Percentiles rank a stretch among this genome's conserved stretches.
Conservation (phyloP, 352 stramenopile species). For the Globisporangium splendens region DNA sequence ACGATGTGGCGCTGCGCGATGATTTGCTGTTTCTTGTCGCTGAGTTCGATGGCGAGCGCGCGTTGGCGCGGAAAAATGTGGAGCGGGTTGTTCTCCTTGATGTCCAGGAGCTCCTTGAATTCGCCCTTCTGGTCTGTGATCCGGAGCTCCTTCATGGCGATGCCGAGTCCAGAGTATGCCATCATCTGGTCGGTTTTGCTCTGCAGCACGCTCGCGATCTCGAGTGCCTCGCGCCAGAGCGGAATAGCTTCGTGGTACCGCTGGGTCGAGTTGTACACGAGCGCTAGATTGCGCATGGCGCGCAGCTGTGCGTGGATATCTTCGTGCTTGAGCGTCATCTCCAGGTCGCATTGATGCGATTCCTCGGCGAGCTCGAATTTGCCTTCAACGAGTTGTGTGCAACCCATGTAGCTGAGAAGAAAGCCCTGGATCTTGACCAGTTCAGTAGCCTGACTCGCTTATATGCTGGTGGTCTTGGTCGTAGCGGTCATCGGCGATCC, state of each 20-base stretch:
- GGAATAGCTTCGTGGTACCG: conserved; percentile 41
- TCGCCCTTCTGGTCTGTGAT: conserved; percentile 8
- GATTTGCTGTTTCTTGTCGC: conserved; percentile 40
- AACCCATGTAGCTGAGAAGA: conserved; percentile 42
- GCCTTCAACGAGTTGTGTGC: conserved; percentile 42
- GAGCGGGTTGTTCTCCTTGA: conserved; percentile 19
- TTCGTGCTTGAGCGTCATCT: conserved; percentile 42
- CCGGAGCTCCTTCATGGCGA: conserved; percentile 29
- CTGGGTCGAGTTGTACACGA: conserved; percentile 28
- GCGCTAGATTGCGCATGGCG: conserved; percentile 47
- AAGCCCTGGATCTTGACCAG: conserved; percentile 40
- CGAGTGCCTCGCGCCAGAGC: conserved; percentile 49
- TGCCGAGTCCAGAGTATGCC: conserved; percentile 41
- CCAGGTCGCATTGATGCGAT: conserved; percentile 48
- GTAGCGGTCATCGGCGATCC: no score
- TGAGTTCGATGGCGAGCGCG: conserved; percentile 33
- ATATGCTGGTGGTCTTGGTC: background rate
- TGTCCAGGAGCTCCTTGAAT: conserved; percentile 10
- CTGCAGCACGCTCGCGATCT: conserved; percentile 40
- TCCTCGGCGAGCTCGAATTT: conserved; percentile 32
- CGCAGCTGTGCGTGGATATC: conserved; percentile 53
- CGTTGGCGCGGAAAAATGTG: conserved; percentile 45
- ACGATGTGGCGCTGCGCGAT: conserved; percentile 45
- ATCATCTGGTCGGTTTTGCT: conserved; percentile 38
- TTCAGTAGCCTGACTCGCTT: conserved; percentile 16